Base-by-base conservation (phyloP, 2,329 filamentous ascomycete genomes). In the Exophiala viscosa region DNA sequence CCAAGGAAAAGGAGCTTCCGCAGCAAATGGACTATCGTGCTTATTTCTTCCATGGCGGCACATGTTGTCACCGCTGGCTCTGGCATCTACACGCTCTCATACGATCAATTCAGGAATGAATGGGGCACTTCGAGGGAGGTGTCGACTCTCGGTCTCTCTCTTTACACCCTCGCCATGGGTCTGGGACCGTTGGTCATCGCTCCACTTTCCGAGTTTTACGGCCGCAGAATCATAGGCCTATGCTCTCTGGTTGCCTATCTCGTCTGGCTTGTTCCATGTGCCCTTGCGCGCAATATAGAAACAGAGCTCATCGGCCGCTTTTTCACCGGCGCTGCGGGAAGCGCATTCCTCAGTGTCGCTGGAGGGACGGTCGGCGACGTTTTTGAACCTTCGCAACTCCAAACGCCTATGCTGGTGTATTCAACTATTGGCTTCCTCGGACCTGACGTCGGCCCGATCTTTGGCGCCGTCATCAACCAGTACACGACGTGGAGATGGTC, bases 221-320 rank as follows among this genome's bases (percentile, higher is more conserved):
- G 87, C 20, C 52, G 52, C n/a, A 15, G 41, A 8, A 41, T 50
- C 14, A 35, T 54, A n/a, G 33, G 44, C 17, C 32, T 34, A 13
- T 34, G 34, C 15, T 41, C 46, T 7, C 36, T 41, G 13, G 5
- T 49, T 14, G 15, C 33, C 32, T 54, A 49, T 23, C 33, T 50
- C 10, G n/a, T 54, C 40, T 54, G 46, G 46, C 46, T 49, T 11
- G 41, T 54, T 23, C 45, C 39, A 9, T 54, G 51, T 15, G 51
- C 82, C 1, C 70, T 86, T 14, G 86, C 88, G n/a, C 74, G 76
- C 47, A 93, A 93, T 64, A 86, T 90, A 13, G 72, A 82, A 59
- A 92, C 89, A 3, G 82, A 95, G 75, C 73, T 96, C 44, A 73
- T 95, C 13, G 78, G 79, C 13, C 83, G 91, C 5, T 95, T 96